phyloP scores from a whole-genome alignment of 73 alveolate species.

The Tetrahymena thermophila region DNA sequence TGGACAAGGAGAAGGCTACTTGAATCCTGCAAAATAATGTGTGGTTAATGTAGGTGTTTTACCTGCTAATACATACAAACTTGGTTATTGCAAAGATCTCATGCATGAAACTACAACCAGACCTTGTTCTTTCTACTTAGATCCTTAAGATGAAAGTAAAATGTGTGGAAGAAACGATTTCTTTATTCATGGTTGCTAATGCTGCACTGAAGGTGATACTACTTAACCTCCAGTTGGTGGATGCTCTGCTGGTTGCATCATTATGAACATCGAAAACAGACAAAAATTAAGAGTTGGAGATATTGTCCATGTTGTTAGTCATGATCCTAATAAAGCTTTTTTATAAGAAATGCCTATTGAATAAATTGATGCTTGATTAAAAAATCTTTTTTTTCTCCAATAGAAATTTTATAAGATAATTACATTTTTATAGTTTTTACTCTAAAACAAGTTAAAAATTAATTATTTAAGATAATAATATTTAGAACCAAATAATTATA shows the following conservation, averaged over 20 bases:
- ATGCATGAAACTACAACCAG: slow-evolving; percentile 37
- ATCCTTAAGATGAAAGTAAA: neutral
- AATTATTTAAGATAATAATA: too few species aligned
- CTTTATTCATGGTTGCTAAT: slow-evolving; percentile 42
- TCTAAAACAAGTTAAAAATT: too few species aligned
- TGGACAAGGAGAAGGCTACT: slow-evolving; percentile 27
- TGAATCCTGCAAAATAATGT: slow-evolving; percentile 40
- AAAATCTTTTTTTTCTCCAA: neutral
- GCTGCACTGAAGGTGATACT: slow-evolving; percentile 40
- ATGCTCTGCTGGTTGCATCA: slow-evolving; percentile 44
- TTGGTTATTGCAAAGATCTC: slow-evolving; percentile 42
- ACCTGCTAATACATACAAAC: slow-evolving; percentile 38
- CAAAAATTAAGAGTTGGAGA: slow-evolving; percentile 20
- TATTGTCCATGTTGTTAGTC: neutral
- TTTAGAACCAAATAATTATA: too few species aligned
- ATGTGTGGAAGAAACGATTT: slow-evolving; percentile 47
- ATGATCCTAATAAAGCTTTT: slow-evolving; percentile 14
- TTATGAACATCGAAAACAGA: slow-evolving; percentile 2
- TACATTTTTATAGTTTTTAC: neutral
- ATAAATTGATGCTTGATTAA: neutral
- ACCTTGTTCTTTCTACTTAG: slow-evolving; percentile 47
- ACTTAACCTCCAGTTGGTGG: slow-evolving; percentile 38
- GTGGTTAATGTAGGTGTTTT: slow-evolving; percentile 42
- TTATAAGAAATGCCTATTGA: neutral
- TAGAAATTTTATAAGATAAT: neutral